Evolutionary conservation across 2,329 filamentous ascomycete species (phyloP).

Genomic region (Beauveria bassiana): DNA sequence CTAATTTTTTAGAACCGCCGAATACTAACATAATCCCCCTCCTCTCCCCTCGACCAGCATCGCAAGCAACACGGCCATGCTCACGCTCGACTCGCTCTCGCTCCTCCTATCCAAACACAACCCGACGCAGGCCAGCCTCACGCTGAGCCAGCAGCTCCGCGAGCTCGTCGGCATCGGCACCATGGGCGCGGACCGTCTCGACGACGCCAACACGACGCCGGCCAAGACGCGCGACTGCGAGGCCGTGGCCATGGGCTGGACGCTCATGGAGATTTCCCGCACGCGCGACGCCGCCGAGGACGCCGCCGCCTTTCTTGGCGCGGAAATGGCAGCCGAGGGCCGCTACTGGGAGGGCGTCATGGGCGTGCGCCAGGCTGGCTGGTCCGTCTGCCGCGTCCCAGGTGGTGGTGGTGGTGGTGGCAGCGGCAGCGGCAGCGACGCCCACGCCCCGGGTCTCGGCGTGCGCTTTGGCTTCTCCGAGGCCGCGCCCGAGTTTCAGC

Average conservation of each 20-base stretch:
- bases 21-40: neutral
- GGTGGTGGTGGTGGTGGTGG: slow-evolving; percentile 28
- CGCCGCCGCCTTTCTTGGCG: slow-evolving; percentile 64
- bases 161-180: slow-evolving; percentile 67
- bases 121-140: slow-evolving; percentile 60
- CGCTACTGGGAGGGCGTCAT: slow-evolving; percentile 86
- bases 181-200: slow-evolving; percentile 59
- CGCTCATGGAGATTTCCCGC: slow-evolving; percentile 66
- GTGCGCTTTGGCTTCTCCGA: slow-evolving; percentile 89
- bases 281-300: slow-evolving; percentile 66
- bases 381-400: slow-evolving; percentile 75
- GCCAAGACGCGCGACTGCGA: slow-evolving; percentile 49
- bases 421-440: slow-evolving; percentile 35
- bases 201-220: slow-evolving; percentile 51
- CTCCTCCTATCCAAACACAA: slow-evolving; percentile 74
- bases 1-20: no score
- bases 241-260: slow-evolving; percentile 60
- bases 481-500: slow-evolving; percentile 50
- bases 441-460: slow-evolving; percentile 44
- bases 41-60: slow-evolving; percentile 17
- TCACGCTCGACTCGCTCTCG: slow-evolving; percentile 75
- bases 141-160: slow-evolving; percentile 64
- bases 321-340: slow-evolving; percentile 71
- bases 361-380: slow-evolving; percentile 72
- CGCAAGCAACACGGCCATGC: slow-evolving; percentile 49